These are phyloP conservation scores for Arthonia radiata DNA, from an alignment of 495 filamentous ascomycete genomes.

Conservation along the genomic window DNA sequence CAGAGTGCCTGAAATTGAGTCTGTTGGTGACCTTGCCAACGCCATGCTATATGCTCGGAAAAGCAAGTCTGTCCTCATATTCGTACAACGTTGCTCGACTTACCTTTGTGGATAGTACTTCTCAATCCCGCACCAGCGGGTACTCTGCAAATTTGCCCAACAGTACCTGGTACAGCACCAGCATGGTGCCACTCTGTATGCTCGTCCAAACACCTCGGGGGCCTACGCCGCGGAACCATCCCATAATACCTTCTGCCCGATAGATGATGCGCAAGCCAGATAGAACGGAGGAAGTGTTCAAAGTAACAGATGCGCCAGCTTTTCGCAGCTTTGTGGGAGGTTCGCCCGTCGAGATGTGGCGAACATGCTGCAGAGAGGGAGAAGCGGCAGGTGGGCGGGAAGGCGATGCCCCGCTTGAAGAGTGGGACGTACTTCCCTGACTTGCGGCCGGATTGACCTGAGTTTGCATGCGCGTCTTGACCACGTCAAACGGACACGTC, in stretches of 20 bases:
- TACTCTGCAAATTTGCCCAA: constrained; percentile 44
- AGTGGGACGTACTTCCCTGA: too few relatives aligned
- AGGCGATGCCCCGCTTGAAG: too few relatives aligned
- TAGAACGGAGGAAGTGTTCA: constrained; percentile 73
- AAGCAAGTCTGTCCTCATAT: too few relatives aligned
- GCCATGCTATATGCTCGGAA: too few relatives aligned
- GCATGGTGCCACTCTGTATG: constrained; percentile 88
- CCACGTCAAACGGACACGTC: constrained; percentile 87
- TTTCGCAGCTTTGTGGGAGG: constrained; percentile 54
- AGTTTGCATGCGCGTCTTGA: constrained; percentile 94
- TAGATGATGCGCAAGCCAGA: constrained; percentile 74
- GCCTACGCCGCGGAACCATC: constrained; percentile 88
- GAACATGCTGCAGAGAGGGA: constrained; percentile 10
- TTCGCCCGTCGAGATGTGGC: constrained; percentile 63
- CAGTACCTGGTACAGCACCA: constrained; percentile 81
- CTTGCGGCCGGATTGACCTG: constrained; percentile 41
- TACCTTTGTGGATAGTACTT: too few relatives aligned
- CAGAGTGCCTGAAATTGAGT: too few relatives aligned
- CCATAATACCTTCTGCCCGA: constrained; percentile 57
- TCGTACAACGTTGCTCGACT: too few relatives aligned
- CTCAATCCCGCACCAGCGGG: too few relatives aligned
- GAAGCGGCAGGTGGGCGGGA: constrained; percentile 4
- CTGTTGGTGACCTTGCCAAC: too few relatives aligned
- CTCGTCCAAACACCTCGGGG: constrained; percentile 93
- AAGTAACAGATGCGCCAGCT: constrained; percentile 43